A percentile compares a stretch with the other conserved stretches of the same genome.
phyloP scores from a whole-genome alignment of 73 alveolate species.

The Blepharisma stoltei region DNA sequence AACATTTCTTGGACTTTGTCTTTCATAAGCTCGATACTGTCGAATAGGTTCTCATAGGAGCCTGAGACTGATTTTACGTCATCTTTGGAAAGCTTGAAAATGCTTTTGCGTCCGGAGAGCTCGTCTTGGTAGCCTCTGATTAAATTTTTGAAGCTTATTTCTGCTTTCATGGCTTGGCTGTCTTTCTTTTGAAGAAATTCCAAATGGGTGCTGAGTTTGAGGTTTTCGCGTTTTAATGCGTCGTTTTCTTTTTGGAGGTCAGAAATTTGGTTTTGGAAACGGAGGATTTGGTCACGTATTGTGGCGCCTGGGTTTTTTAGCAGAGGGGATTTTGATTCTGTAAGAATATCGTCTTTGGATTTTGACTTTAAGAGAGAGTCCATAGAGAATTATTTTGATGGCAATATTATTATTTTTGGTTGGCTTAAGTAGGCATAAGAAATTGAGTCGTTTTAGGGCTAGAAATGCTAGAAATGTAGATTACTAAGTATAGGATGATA shows the following conservation, averaged over 20 bases:
- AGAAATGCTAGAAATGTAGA: no score
- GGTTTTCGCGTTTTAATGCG: neutral
- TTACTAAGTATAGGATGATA: no score
- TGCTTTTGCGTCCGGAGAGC: neutral
- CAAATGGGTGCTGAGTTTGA: neutral
- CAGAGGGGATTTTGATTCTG: no score
- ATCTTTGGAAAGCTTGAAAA: neutral
- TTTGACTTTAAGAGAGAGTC: no score
- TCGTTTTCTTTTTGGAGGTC: conserved; percentile 28
- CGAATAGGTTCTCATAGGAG: neutral
- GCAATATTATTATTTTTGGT: no score
- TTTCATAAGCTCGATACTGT: neutral
- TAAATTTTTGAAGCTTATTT: neutral
- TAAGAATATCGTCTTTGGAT: no score
- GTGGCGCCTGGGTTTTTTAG: no score
- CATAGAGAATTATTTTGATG: no score
- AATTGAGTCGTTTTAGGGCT: no score
- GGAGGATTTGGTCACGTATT: no score
- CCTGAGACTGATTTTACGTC: conserved; percentile 7
- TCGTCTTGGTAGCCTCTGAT: neutral
- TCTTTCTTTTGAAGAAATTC: neutral
- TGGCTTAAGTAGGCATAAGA: no score
- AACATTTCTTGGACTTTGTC: neutral
- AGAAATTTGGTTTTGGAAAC: neutral
- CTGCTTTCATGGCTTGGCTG: neutral